Conservation (phyloP, 371 early-diverging fungal genomes). For the Funneliformis caledonium region DNA sequence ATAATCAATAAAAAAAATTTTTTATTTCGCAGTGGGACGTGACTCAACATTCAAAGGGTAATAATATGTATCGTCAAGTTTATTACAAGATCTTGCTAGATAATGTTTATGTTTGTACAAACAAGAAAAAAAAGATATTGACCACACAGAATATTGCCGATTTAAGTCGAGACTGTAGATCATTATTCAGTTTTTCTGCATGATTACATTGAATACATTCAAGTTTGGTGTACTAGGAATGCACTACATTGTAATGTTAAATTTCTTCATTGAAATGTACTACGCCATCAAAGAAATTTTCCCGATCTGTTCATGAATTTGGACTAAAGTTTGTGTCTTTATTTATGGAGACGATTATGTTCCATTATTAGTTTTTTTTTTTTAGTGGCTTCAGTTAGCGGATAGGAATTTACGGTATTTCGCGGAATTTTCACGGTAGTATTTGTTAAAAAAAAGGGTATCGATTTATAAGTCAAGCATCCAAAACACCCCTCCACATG, state of each 20-base stretch:
- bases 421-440: too few species aligned
- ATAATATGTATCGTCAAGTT: not conserved
- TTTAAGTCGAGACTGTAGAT: not conserved
- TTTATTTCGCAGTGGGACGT: constrained; percentile 12
- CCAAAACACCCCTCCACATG: too few species aligned
- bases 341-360: not conserved
- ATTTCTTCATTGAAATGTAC: not conserved
- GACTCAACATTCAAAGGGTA: constrained; percentile 11
- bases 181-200: constrained; percentile 13
- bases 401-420: too few species aligned
- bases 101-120: not conserved
- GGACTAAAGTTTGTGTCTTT: not conserved
- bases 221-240: not conserved
- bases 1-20: not conserved
- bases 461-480: too few species aligned
- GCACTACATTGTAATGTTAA: not conserved
- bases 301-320: not conserved
- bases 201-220: not conserved
- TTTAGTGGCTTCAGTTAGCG: too few species aligned
- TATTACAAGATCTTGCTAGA: not conserved
- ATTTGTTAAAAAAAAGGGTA: too few species aligned
- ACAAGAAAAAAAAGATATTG: constrained; percentile 19
- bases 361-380: not conserved
- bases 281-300: not conserved
- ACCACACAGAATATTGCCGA: constrained; percentile 20